Percentiles rank a stretch among this genome's conserved stretches.
Evolutionary conservation across 441 rosid genomes (phyloP).

Genomic region (Pelargonium fulgidum): DNA sequence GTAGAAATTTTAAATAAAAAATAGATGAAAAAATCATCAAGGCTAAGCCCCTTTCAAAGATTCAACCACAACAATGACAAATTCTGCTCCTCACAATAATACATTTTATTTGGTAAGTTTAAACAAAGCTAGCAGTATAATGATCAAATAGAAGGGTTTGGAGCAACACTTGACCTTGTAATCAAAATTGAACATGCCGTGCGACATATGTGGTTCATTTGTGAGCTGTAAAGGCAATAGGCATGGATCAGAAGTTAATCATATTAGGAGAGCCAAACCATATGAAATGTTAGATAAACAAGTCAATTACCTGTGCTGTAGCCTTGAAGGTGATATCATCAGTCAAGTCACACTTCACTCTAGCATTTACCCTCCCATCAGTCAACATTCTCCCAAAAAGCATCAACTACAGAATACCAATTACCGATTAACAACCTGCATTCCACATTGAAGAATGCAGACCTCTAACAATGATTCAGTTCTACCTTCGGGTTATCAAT

Average conservation of each 20-base stretch:
- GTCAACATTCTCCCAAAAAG: conserved; percentile 84
- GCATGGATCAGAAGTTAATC: conserved; percentile 10
- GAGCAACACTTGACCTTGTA: conserved; percentile 51
- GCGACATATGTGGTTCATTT: conserved; percentile 76
- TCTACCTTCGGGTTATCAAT: conserved; percentile 58
- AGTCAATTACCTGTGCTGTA: conserved; percentile 56
- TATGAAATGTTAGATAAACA: neutral
- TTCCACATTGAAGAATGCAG: neutral
- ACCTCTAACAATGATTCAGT: conserved; percentile 2
- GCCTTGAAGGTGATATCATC: conserved; percentile 68
- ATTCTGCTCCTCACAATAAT: neutral
- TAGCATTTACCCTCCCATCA: conserved; percentile 85
- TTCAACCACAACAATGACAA: too few species aligned
- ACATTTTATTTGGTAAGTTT: too few species aligned
- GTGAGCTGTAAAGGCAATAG: conserved; percentile 51
- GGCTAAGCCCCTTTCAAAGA: too few species aligned
- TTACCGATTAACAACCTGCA: neutral
- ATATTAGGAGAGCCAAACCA: neutral
- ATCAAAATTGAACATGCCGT: conserved; percentile 81
- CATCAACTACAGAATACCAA: conserved; percentile 49
- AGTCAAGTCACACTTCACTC: conserved; percentile 78
- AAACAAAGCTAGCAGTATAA: neutral
- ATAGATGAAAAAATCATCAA: too few species aligned
- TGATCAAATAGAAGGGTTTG: neutral
- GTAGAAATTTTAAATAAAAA: neutral